These are phyloP conservation scores for Obba rivulosa DNA, from an alignment of 768 basidiomycete species.

Conservation along the genomic window DNA sequence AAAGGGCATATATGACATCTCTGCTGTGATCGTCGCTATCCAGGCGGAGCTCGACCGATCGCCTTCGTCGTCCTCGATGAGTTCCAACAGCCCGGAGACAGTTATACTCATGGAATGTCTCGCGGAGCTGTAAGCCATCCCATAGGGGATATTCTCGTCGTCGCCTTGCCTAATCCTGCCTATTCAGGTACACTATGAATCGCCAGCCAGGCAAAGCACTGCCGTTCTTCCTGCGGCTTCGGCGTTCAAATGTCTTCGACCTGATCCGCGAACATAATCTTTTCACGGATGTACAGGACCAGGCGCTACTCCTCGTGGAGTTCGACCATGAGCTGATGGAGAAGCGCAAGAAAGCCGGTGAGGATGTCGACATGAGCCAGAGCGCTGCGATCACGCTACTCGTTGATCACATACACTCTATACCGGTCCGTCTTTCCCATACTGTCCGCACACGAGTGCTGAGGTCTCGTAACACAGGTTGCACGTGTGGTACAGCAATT, in stretches of 20 bases:
- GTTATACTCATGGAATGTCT: conserved; percentile 88
- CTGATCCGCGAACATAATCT: conserved; percentile 91
- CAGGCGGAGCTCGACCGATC: conserved; percentile 71
- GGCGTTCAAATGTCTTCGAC: conserved; percentile 87
- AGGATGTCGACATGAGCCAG: conserved; percentile 35
- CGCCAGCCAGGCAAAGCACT: conserved; percentile 93
- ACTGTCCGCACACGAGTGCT: not conserved
- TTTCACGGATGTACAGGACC: conserved; percentile 92
- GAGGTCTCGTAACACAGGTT: conserved; percentile 46
- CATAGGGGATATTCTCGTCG: not conserved
- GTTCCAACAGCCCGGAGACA: conserved; percentile 38
- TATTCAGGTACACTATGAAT: conserved; percentile 71
- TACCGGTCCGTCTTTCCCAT: conserved; percentile 58
- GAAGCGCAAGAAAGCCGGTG: conserved; percentile 40
- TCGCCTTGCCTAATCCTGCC: not conserved
- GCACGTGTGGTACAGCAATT: conserved; percentile 86
- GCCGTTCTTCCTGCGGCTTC: conserved; percentile 81
- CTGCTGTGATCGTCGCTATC: conserved; percentile 85
- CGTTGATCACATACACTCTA: conserved; percentile 93
- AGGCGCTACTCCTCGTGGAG: conserved; percentile 86
- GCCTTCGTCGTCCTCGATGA: conserved; percentile 44
- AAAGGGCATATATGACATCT: conserved; percentile 80
- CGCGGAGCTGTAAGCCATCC: conserved; percentile 70
- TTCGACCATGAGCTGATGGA: conserved; percentile 87
- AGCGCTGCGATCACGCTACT: conserved; percentile 83